These are phyloP conservation scores for Magnolia changhungtana DNA, from an alignment of 164 flowering plant species.

Conservation along the genomic window DNA sequence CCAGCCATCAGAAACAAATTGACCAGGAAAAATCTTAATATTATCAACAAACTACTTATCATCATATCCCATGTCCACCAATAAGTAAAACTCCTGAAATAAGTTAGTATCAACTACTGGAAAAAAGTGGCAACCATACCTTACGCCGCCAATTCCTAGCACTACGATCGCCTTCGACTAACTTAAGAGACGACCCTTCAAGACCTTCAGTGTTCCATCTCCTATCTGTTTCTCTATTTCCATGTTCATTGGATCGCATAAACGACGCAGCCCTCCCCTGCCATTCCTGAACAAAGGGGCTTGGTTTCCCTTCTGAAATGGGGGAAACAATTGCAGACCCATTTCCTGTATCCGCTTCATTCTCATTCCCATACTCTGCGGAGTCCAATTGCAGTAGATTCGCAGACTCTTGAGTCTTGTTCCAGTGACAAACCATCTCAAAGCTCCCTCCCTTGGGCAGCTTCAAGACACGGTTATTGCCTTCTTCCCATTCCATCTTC, in stretches of 20 bases:
- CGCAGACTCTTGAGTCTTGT: slow-evolving; percentile 51
- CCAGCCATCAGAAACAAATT: not conserved
- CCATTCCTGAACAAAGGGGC: slow-evolving; percentile 91
- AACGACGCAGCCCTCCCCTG: slow-evolving; percentile 68
- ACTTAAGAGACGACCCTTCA: slow-evolving; percentile 59
- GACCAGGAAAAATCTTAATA: not conserved
- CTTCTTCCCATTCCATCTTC: slow-evolving; percentile 67
- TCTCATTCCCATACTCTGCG: slow-evolving; percentile 3
- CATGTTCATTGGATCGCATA: slow-evolving; percentile 82
- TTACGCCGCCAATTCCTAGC: slow-evolving; percentile 92
- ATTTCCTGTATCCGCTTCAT: slow-evolving; percentile 18
- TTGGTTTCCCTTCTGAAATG: slow-evolving; percentile 32
- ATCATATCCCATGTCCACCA: too few species aligned
- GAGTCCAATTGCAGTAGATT: slow-evolving; percentile 32
- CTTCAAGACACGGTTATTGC: slow-evolving; percentile 57
- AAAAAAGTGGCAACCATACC: slow-evolving; percentile 35
- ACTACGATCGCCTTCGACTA: slow-evolving; percentile 74
- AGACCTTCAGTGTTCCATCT: slow-evolving; percentile 81
- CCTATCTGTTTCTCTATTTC: slow-evolving; percentile 42
- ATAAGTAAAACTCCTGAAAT: too few species aligned
- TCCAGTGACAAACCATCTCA: slow-evolving; percentile 66
- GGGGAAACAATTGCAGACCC: slow-evolving; percentile 20
- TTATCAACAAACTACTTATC: too few species aligned
- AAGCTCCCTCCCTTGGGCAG: slow-evolving; percentile 54
- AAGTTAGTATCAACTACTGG: too few species aligned